phyloP scores from a whole-genome alignment of 2,329 filamentous ascomycete species.

The Aureobasidium sp. region DNA sequence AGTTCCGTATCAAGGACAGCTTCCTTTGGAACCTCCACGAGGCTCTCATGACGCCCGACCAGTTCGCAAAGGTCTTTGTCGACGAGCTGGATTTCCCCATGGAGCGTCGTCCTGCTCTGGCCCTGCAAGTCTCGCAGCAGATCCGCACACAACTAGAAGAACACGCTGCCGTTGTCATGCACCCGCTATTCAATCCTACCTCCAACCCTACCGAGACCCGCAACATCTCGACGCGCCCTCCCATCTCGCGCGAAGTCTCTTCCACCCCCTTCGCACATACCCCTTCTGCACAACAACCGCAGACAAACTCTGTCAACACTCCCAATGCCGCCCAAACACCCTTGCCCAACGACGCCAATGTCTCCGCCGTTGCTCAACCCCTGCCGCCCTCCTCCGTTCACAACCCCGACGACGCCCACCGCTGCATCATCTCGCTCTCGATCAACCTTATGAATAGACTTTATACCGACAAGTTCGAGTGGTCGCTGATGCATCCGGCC shows the following conservation, averaged over 20 bases:
- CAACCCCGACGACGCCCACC: conserved; percentile 90
- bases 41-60: conserved; percentile 85
- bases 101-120: conserved; percentile 53
- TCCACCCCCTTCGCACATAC: conserved; percentile 34
- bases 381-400: conserved; percentile 51
- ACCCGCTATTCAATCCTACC: conserved; percentile 65
- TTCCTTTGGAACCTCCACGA: conserved; percentile 98
- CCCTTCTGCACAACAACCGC: conserved; percentile 35
- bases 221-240: conserved; percentile 30
- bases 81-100: conserved; percentile 90
- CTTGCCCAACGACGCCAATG: conserved; percentile 44
- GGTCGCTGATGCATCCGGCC: conserved; percentile 86
- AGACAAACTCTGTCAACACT: conserved; percentile 42
- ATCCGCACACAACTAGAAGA: conserved; percentile 94
- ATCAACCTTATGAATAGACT: conserved; percentile 87
- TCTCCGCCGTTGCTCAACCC: conserved; percentile 64
- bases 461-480: conserved; percentile 96
- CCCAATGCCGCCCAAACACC: conserved; percentile 39
- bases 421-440: conserved; percentile 83
- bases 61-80: conserved; percentile 85
- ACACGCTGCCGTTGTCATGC: conserved; percentile 87
- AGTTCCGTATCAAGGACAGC: conserved; percentile 86
- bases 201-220: conserved; percentile 23
- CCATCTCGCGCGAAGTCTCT: conserved; percentile 45
- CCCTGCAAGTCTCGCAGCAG: conserved; percentile 80